These are phyloP conservation scores for Baorangia bicolor DNA, from an alignment of 768 basidiomycete genomes.

Conservation along the genomic window DNA sequence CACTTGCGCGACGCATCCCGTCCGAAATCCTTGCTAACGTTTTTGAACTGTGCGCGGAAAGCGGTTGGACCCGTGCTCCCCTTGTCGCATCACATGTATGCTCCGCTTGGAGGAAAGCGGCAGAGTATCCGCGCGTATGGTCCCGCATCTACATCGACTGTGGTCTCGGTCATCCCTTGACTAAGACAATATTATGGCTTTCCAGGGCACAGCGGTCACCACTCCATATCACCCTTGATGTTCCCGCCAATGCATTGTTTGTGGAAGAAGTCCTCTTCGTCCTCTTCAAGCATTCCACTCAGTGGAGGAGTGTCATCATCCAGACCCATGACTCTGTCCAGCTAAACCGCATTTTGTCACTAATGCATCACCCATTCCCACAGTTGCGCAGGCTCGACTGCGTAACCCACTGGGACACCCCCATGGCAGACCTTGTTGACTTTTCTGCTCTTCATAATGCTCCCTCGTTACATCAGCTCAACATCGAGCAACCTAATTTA, in stretches of 20 bases:
- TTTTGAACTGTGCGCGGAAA: constrained; percentile 49
- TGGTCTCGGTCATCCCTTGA: constrained; percentile 41
- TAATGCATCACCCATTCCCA: constrained; percentile 37
- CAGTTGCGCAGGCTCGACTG: constrained; percentile 37
- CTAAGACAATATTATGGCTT: constrained; percentile 51
- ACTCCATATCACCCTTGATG: constrained; percentile 46
- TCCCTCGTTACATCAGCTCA: constrained; percentile 35
- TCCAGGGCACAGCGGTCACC: constrained; percentile 42
- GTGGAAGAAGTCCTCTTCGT: constrained; percentile 39
- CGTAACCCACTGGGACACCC: constrained; percentile 30
- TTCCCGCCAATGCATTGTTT: constrained; percentile 30
- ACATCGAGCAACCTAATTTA: constrained; percentile 36
- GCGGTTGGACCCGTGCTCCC: constrained; percentile 55
- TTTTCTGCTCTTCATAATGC: constrained; percentile 35
- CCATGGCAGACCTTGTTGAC: constrained; percentile 20
- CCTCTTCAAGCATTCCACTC: constrained; percentile 37
- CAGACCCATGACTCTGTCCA: constrained; percentile 38
- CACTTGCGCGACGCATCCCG: constrained; percentile 56
- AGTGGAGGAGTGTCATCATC: constrained; percentile 48
- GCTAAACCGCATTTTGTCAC: constrained; percentile 39
- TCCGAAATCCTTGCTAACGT: constrained; percentile 53
- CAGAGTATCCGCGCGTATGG: constrained; percentile 54
- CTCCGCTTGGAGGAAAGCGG: constrained; percentile 55
- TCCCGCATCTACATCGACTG: constrained; percentile 53
- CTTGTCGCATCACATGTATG: constrained; percentile 59